These are phyloP conservation scores for Dothideomycetes sp. DNA, from an alignment of 2,329 filamentous ascomycete species.

Conservation along the genomic window DNA sequence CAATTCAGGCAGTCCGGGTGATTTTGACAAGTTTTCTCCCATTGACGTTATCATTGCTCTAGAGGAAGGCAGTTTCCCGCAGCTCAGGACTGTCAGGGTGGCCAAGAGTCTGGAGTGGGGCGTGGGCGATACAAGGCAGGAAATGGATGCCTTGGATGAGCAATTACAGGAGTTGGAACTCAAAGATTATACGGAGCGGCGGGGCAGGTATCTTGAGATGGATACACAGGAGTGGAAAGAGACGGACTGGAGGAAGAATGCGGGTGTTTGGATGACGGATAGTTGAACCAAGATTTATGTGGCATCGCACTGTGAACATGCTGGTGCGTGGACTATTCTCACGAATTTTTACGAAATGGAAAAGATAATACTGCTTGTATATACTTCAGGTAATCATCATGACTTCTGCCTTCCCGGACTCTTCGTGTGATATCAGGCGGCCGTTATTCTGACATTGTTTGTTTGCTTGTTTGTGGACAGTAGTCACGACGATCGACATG, in stretches of 20 bases:
- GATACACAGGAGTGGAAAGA: slow-evolving; percentile 7
- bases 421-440: too few species aligned
- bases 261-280: slow-evolving; percentile 13
- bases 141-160: slow-evolving; percentile 28
- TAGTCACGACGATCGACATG: too few species aligned
- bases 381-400: too few species aligned
- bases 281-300: too few species aligned
- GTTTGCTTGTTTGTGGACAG: too few species aligned
- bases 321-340: too few species aligned
- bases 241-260: slow-evolving; percentile 11
- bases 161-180: slow-evolving; percentile 25
- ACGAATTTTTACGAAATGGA: too few species aligned
- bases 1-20: slow-evolving; percentile 24
- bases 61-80: slow-evolving; percentile 28
- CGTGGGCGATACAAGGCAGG: slow-evolving; percentile 19
- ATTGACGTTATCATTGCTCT: slow-evolving; percentile 31
- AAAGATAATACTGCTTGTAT: too few species aligned
- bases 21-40: slow-evolving; percentile 27
- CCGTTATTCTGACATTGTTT: too few species aligned
- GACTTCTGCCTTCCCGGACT: too few species aligned
- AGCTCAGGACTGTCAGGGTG: slow-evolving; percentile 26
- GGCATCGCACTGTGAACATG: too few species aligned
- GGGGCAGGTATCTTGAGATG: slow-evolving; percentile 12
- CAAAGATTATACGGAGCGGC: slow-evolving; percentile 24
- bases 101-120: slow-evolving; percentile 30